These are phyloP conservation scores for Lavandula angustifolia DNA, from an alignment of 257 asterid species.

Conservation along the genomic window DNA sequence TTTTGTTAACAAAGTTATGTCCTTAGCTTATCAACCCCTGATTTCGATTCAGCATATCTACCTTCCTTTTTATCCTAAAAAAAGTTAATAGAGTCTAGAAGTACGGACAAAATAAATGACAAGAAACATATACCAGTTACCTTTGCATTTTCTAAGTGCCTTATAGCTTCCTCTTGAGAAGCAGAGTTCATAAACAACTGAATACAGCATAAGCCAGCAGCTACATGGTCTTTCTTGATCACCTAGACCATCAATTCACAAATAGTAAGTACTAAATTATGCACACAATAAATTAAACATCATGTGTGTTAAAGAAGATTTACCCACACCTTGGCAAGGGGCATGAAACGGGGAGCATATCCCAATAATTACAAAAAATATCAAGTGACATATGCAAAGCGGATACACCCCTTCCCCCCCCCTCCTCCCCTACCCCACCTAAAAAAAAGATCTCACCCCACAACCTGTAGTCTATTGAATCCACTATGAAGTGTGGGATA, in stretches of 20 bases:
- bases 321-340: not conserved
- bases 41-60: conserved; percentile 9
- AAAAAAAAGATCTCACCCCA: conserved; percentile 8
- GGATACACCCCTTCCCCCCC: too few relatives aligned
- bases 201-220: conserved; percentile 95
- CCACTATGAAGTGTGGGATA: not conserved
- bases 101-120: conserved; percentile 19
- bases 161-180: conserved; percentile 84
- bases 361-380: not conserved
- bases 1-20: not conserved
- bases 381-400: not conserved
- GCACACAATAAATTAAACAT: conserved; percentile 4
- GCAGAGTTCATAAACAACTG: conserved; percentile 94
- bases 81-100: conserved; percentile 23
- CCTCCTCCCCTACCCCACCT: too few relatives aligned
- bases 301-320: not conserved
- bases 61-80: conserved; percentile 16
- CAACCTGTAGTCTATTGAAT: not conserved
- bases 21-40: conserved; percentile 8
- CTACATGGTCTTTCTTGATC: conserved; percentile 87
- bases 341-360: not conserved
- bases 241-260: conserved; percentile 55
- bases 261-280: conserved; percentile 28
- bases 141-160: conserved; percentile 91
- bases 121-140: conserved; percentile 34